Evolutionary conservation across 1,284 basidiomycete genomes (phyloP), one percentile per base, ranked within the genome.

Genomic region (Coriolopsis trogii): DNA sequence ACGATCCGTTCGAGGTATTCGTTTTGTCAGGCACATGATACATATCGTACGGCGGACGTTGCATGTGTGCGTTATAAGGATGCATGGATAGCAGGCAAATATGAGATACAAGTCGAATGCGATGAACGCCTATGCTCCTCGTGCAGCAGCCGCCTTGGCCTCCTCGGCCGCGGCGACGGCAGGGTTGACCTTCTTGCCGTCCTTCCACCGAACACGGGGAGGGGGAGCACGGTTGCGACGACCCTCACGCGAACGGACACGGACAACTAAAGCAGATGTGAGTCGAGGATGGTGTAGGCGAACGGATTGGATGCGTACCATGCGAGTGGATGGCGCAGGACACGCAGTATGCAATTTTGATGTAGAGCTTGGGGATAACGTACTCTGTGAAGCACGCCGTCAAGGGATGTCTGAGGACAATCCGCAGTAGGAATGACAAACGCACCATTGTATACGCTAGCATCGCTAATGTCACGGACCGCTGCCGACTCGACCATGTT

Each of bases 401-500:
- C 15, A n/a, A 12, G 18, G 10, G 6, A 42, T 13, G 10, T 10
- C 23, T 28, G 0, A 33, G 33, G 7, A 20, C 16, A 26, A 36
- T 1, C 23, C 4, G 0, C 12, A 3, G 0, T 10, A 24, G 6
- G 21, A 5, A 7, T 20, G 24, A 15, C 4, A 3, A 5, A 80
- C 90, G 63, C 66, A 95, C 93, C 93, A 59, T 80, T 75, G 81
- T 98, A 99, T 63, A 98, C 91, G 63, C 88, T 92, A 46, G 96
- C 95, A 69, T 99, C 97, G 71, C 89, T 93, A 72, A 99, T 89
- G 81, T 99, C 96, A 67, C 96, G 85, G 66, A 99, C 91, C 59
- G 96, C 96, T 53, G 96, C 96, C 68, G 93, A 91, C 84, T 99
- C 95, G 58, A 99, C 95, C 91, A 99, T 99, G 87, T 99, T 99